Evolutionary conservation across 768 basidiomycete genomes (phyloP), one percentile per base, ranked within the genome.

Genomic region (Calocera viscosa): DNA sequence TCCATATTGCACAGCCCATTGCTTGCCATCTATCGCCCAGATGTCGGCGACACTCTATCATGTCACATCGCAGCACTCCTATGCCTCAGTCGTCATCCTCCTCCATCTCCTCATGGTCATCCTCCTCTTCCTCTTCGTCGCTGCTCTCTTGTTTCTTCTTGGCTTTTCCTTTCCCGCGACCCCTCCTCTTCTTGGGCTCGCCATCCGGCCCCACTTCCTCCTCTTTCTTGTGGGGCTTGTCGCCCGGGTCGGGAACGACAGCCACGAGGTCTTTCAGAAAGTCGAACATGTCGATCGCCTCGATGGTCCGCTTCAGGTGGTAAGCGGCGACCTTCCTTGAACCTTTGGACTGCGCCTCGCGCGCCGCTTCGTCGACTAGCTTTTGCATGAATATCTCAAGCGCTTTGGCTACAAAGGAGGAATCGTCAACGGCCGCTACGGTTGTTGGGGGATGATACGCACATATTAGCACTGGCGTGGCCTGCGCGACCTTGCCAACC

Each of bases 391-490:
- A 96, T 12, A 96, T 81, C 73, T 98, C 95, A 39, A 98, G 81
- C 0, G 91, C 91, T 80, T 96, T 96, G 7, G 95, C 95, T 98
- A 73, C 33, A 43, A 66, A 24, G 8, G 38, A 19, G 43, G 64
- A 43, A 22, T 22, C 63, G 67, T 39, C 28, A 40, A 22, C 60
- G 17, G 24, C 28, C 2, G 19, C 39, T 47, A 67, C 16, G 53
- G 11, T 33, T 8, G 32, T 38, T 22, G 64, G 47, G 49, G 41
- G 40, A 35, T 40, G 32, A 33, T 1, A 83, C 91, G 75, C 73
- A 96, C 95, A 98, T 72, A 98, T 96, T 67, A 97, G 91, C 68
- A 97, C 84, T 0, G 95, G 95, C 2, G 94, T 95, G 30, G 92
- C 94, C 74, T 94, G 91, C 1, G 95, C 93, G 34, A 98, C 92